Evolutionary conservation across 352 stramenopile species (phyloP).

Genomic region (Thraustochytrium sp.): DNA sequence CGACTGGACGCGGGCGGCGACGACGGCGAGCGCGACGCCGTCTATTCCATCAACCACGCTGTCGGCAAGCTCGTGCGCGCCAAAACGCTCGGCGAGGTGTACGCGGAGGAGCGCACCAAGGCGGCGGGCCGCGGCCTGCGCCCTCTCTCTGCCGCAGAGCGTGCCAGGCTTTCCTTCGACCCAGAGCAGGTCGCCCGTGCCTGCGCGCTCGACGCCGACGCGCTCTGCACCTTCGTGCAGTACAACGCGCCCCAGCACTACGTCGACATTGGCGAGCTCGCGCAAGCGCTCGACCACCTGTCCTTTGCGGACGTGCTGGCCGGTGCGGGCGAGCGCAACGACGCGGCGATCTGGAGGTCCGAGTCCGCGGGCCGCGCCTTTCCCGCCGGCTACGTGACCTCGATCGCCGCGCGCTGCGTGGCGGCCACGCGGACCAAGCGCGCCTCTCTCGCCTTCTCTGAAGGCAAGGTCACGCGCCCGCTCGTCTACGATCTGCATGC

Average conservation of each 20-base stretch:
- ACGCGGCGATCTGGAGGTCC: background rate
- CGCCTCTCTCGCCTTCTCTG: background rate
- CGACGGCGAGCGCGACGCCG: background rate
- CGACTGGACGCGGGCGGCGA: background rate
- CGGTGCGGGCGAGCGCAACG: background rate
- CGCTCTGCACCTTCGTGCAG: background rate
- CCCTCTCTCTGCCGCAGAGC: background rate
- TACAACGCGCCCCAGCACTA: constrained; percentile 4
- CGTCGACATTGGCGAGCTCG: background rate
- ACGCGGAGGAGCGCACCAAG: background rate
- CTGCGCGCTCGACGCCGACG: background rate
- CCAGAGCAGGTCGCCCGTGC: background rate
- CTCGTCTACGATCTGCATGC: background rate
- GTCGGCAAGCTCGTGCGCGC: background rate
- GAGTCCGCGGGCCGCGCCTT: background rate
- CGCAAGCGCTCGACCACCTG: background rate
- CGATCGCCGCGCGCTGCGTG: background rate
- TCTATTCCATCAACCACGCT: background rate
- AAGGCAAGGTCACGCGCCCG: background rate
- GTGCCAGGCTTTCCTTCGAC: background rate
- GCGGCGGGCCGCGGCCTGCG: background rate
- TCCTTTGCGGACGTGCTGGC: background rate
- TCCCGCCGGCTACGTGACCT: background rate
- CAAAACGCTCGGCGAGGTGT: background rate
- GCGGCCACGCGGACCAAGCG: background rate